A percentile compares a stretch with the other conserved stretches of the same genome.
These are phyloP conservation scores for Chenopodium suecicum DNA, from an alignment of 148 eudicot species.

Conservation along the genomic window DNA sequence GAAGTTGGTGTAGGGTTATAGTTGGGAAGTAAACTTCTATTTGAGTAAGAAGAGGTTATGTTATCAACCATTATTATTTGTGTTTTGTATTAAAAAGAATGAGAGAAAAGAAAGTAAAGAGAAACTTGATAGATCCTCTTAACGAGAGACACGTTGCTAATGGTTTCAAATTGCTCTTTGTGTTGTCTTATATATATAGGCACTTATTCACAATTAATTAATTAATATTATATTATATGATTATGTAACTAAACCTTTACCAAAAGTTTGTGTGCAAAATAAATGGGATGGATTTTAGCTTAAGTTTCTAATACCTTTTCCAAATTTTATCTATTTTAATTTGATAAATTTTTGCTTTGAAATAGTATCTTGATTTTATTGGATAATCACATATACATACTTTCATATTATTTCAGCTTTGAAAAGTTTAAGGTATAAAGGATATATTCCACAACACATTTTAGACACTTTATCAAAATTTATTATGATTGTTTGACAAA, in stretches of 20 bases:
- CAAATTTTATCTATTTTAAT: not conserved
- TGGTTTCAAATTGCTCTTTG: not conserved
- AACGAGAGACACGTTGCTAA: conserved; percentile 25
- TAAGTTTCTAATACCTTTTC: not conserved
- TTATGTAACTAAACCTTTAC: not conserved
- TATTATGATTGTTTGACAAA: too few species aligned
- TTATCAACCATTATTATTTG: conserved; percentile 21
- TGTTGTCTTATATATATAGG: conserved; percentile 8
- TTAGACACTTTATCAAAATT: too few species aligned
- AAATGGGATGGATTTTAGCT: not conserved
- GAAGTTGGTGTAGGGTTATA: conserved; percentile 7
- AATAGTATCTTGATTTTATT: not conserved
- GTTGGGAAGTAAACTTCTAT: conserved; percentile 6
- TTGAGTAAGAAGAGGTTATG: conserved; percentile 24
- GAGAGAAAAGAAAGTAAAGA: not conserved
- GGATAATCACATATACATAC: too few species aligned
- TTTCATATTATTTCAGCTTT: too few species aligned
- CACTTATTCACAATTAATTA: not conserved
- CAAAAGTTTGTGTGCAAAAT: not conserved
- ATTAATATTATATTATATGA: not conserved
- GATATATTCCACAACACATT: too few species aligned
- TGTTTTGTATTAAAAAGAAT: not conserved
- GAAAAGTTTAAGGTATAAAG: too few species aligned
- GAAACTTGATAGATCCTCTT: conserved; percentile 12
- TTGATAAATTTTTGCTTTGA: not conserved